Base-by-base conservation (phyloP, 2,329 filamentous ascomycete genomes). In the Tolypocladium nubicola region DNA sequence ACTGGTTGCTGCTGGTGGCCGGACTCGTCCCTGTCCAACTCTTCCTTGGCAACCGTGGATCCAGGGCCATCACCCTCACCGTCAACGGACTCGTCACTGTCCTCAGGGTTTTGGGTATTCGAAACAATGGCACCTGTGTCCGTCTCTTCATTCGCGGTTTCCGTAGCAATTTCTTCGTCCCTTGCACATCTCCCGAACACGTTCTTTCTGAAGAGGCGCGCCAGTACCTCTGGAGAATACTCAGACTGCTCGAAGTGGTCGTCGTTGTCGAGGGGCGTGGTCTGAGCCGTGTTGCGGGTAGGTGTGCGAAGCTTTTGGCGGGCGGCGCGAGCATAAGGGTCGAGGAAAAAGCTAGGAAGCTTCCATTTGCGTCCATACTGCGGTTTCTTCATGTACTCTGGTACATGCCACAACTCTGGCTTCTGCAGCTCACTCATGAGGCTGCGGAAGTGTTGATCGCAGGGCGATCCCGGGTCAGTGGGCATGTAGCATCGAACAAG, bases 401-500 rank as follows among this genome's bases (percentile, higher is more conserved):
- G 40, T 10, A 14, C 16, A 11, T 5, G 14, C 10, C 13, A 21
- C 26, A n/a, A 14, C n/a, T 23, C 13, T 43, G 41, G 3, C 13
- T 23, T 19, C 30, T 23, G 26, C 23, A 26, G 26, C 43, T 47
- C 54, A 23, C 0, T 56, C 37, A 38, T 43, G 23, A 33, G 47
- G 8, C 30, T 6, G 41, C 52, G 49, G n/a, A 11, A 50, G 50
- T n/a, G 39, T 7, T 10, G 19, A 43, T 58, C 40, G 54, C 21
- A 10, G 6, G 49, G 19, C 14, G 61, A 52, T 19, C 13, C 26
- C 7, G 54, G 38, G 21, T 16, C 14, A 2, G 56, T 54, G 23
- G 60, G 60, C 38, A 53, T 59, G 30, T 45, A 58, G 37, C 54
- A 55, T 47, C 54, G 50, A 16, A 56, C 13, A 13, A 58, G 52